Base-by-base conservation (phyloP, 2,329 filamentous ascomycete species). In the Berkeleyomyces basicola region DNA sequence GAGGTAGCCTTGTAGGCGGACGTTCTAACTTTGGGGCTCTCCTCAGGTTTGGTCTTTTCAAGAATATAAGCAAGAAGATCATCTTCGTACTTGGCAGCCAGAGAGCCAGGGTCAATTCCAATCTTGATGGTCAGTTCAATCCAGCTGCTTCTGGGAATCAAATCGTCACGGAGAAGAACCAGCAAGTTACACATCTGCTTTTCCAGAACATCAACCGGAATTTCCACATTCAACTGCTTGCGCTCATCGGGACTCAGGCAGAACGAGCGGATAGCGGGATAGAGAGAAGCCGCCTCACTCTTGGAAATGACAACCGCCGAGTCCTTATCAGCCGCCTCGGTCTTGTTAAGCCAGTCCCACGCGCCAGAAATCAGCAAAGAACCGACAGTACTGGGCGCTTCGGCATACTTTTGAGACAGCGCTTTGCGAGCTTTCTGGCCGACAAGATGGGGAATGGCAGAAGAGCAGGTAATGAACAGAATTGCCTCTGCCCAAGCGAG, bases 1-100 rank as follows among this genome's bases (percentile, higher is more conserved):
- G 91, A 90, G 9, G 89, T 88, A 6, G 92, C 90, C 67, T 84
- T 85, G 72, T 85, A 95, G 3, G 92, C 88, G 61, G 92, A 92
- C 47, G 76, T 74, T 68, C 83, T 84, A 51, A 88, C 71, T 49
- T 62, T 61, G 36, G 36, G 46, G 11, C 57, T 55, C 58, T 81
- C 76, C 31, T 75, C 70, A 55, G 75, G 71, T 6, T 73, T 75
- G 7, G 79, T 80, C 53, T 75, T 74, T 23, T 73, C 70, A 43
- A 77, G 72, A 58, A 96, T 83, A 69, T 91, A 82, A 40, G 81
- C 73, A 58, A 97, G 77, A 65, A 93, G 81, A 7, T 78, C 73
- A 53, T 83, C 77, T 37, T 86, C 76, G 62, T 85, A 78, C 61
- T 83, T 80, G 63, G 78, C 78, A 2, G 86, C 88, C 63, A 99